Conservation (phyloP, 2,329 filamentous ascomycete species). For the Paecilomyces variotii region DNA sequence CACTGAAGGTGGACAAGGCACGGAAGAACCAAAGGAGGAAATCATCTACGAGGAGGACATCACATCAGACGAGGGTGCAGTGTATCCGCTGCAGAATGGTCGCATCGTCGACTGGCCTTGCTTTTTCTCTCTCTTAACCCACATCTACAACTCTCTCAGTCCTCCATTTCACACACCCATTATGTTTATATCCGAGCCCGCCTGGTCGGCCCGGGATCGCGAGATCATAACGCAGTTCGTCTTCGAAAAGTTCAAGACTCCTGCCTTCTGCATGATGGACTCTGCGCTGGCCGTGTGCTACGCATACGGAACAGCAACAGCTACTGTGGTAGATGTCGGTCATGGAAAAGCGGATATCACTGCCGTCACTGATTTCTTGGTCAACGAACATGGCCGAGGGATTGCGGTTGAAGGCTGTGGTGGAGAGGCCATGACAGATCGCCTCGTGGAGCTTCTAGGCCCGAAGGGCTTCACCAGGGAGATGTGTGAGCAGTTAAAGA, state of each 20-base stretch:
- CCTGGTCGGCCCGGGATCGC: slow-evolving; percentile 81
- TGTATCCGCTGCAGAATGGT: slow-evolving; percentile 77
- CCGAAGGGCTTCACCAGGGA: slow-evolving; percentile 50
- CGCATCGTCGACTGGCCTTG: slow-evolving; percentile 84
- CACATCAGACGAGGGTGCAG: slow-evolving; percentile 77
- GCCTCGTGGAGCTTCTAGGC: slow-evolving; percentile 58
- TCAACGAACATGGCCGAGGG: slow-evolving; percentile 61
- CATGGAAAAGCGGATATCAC: slow-evolving; percentile 89
- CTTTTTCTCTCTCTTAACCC: slow-evolving; percentile 86
- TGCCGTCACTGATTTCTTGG: slow-evolving; percentile 72
- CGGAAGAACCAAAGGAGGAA: slow-evolving; percentile 29
- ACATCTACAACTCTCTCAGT: slow-evolving; percentile 82
- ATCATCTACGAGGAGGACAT: slow-evolving; percentile 79
- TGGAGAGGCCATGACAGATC: slow-evolving; percentile 76
- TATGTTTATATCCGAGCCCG: slow-evolving; percentile 78
- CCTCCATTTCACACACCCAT: slow-evolving; percentile 93
- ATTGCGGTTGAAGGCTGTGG: slow-evolving; percentile 61
- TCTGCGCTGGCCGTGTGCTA: slow-evolving; percentile 72
- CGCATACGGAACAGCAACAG: slow-evolving; percentile 72
- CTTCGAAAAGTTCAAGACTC: slow-evolving; percentile 95
- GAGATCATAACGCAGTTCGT: slow-evolving; percentile 88
- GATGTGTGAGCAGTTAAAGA: slow-evolving; percentile 60
- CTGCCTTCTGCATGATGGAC: slow-evolving; percentile 84
- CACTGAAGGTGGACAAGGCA: slow-evolving; percentile 8
- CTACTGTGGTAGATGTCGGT: slow-evolving; percentile 86